Evolutionary conservation across 805 yeast species (phyloP), one percentile per base, ranked within the genome.

Genomic region (Gaillardinia entomophila): DNA sequence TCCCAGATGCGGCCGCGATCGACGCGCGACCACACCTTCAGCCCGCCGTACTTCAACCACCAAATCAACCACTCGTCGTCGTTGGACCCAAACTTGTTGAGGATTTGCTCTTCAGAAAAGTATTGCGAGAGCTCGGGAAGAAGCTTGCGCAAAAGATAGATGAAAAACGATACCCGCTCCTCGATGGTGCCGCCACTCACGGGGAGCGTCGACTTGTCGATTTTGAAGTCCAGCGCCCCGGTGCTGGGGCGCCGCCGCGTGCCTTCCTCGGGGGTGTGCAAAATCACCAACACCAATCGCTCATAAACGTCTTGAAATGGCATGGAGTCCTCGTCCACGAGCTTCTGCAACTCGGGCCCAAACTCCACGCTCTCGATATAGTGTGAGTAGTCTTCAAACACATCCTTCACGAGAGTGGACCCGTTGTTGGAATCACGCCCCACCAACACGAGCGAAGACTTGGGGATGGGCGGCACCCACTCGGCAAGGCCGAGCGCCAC

Each of bases 1-100:
- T 89, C 97, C 97, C 97, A 89, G 5, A 87, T 68, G 39, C 96
- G 68, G 10, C 92, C 96, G 32, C 96, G 61, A 55, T 87, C 96
- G 37, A 68, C 70, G 40, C 82, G 72, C 27, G 88, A 80, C 74
- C 94, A 77, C 5, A 82, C 87, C 56, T 84, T 84, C 11, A 92
- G 75, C 14, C 96, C 96, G 49, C 85, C 75, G 71, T 84, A 89
- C 51, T 87, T 86, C 41, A 89, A 66, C 97, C 97, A 89, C 95
- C 96, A 89, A 25, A 86, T 71, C 16, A 88, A 65, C 97, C 97
- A 89, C 50, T 81, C 88, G 45, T 85, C 92, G 41, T 82, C 87
- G 38, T 75, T 68, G 45, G 55, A 47, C 3, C 72, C 71, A 35
- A 66, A 67, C 26, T 75, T 71, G 42, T 77, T 77, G 28, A 83